phyloP scores from a whole-genome alignment of 2,329 filamentous ascomycete species.

The Chlorencoelia australis region DNA sequence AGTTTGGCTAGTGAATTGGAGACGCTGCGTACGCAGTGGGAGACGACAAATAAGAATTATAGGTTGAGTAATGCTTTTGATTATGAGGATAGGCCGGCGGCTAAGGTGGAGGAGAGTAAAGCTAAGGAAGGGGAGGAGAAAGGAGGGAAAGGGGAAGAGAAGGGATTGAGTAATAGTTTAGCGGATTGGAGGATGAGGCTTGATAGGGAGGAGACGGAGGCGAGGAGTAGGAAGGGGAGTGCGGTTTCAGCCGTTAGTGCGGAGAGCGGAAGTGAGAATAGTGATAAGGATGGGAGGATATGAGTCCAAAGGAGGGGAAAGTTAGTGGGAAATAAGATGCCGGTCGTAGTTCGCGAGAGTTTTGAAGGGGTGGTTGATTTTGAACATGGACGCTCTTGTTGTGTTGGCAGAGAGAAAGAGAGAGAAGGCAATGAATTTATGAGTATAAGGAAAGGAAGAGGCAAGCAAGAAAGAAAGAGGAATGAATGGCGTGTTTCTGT shows the following conservation, averaged over 20 bases:
- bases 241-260: not conserved
- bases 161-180: conserved; percentile 63
- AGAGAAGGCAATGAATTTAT: no score
- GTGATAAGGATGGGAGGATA: conserved; percentile 15
- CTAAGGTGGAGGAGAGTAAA: conserved; percentile 29
- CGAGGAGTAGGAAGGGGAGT: conserved; percentile 17
- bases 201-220: conserved; percentile 37
- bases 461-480: no score
- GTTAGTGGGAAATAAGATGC: conserved; percentile 7
- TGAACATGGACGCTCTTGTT: no score
- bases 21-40: conserved; percentile 83
- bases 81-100: conserved; percentile 39
- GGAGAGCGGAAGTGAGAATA: not conserved
- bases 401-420: no score
- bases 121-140: conserved; percentile 36
- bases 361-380: not conserved
- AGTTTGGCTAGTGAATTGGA: conserved; percentile 88
- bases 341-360: not conserved
- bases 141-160: conserved; percentile 32
- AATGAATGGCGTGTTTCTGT: no score
- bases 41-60: conserved; percentile 91
- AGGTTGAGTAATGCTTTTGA: conserved; percentile 84
- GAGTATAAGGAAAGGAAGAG: no score
- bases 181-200: conserved; percentile 73
- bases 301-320: conserved; percentile 22